phyloP scores from a whole-genome alignment of 2,329 filamentous ascomycete species.

The Hypomyces rosellus region DNA sequence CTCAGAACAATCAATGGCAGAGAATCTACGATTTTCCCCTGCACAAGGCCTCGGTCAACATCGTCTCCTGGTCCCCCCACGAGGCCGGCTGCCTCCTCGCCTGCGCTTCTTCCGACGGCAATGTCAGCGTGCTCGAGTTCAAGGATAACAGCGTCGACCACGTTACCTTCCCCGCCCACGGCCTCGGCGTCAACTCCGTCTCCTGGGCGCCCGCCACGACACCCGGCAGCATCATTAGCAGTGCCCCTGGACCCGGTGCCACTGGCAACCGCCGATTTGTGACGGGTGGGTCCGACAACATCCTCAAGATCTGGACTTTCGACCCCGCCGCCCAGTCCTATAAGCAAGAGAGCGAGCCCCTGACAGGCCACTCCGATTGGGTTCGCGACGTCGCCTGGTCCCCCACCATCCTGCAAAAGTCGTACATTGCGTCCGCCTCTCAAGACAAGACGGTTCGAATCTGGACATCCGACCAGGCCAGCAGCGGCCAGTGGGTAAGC shows the following conservation, averaged over 20 bases:
- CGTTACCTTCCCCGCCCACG: slow-evolving; percentile 84
- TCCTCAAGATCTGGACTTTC: slow-evolving; percentile 89
- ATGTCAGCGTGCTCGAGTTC: slow-evolving; percentile 92
- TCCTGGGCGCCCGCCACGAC: slow-evolving; percentile 86
- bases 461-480: slow-evolving; percentile 70
- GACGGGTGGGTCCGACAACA: slow-evolving; percentile 89
- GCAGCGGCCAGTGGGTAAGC: slow-evolving; percentile 69
- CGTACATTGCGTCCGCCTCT: slow-evolving; percentile 90
- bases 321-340: slow-evolving; percentile 57
- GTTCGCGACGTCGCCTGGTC: slow-evolving; percentile 97
- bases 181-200: slow-evolving; percentile 90
- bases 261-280: slow-evolving; percentile 75
- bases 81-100: slow-evolving; percentile 92
- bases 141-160: slow-evolving; percentile 92
- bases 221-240: slow-evolving; percentile 79
- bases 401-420: slow-evolving; percentile 89
- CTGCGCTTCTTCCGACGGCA: slow-evolving; percentile 88
- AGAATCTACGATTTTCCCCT: slow-evolving; percentile 88
- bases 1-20: slow-evolving; percentile 59
- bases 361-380: slow-evolving; percentile 89
- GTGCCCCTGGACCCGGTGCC: slow-evolving; percentile 52
- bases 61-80: slow-evolving; percentile 95
- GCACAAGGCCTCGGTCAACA: slow-evolving; percentile 95
- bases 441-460: slow-evolving; percentile 97
- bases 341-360: slow-evolving; percentile 54